These are phyloP conservation scores for Suhomyces kunorum DNA, from an alignment of 1,139 yeast species.

Conservation along the genomic window DNA sequence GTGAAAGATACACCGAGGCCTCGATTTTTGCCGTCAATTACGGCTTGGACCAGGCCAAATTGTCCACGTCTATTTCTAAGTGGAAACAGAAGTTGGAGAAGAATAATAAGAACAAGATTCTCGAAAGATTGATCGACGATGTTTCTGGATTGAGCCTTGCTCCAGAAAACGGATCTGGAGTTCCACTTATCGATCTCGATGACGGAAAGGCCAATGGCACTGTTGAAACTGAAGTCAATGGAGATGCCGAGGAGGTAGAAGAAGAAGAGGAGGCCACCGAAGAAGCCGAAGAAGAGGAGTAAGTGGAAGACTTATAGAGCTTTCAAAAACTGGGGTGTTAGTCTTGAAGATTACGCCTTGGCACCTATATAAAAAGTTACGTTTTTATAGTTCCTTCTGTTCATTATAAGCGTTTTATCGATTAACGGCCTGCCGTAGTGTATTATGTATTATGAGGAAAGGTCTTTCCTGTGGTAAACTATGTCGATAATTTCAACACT, in stretches of 20 bases:
- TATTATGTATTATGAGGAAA: no score
- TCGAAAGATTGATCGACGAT: slow-evolving; percentile 57
- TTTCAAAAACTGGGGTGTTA: slow-evolving; percentile 2
- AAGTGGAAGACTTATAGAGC: slow-evolving; percentile 4
- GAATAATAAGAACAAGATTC: slow-evolving; percentile 57
- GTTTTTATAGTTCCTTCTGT: slow-evolving; percentile 12
- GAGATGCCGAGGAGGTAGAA: slow-evolving; percentile 17
- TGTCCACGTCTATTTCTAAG: slow-evolving; percentile 49
- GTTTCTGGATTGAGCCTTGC: slow-evolving; percentile 27
- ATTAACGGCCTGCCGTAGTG: slow-evolving; percentile 1
- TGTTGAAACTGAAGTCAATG: slow-evolving; percentile 23
- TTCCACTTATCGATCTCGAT: slow-evolving; percentile 34
- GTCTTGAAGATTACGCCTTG: slow-evolving; percentile 9
- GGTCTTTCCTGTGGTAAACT: no score
- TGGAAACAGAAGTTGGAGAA: slow-evolving; percentile 66
- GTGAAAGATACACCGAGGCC: slow-evolving; percentile 82
- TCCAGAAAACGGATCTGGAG: slow-evolving; percentile 16
- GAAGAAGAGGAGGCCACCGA: slow-evolving; percentile 15
- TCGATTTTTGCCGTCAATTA: slow-evolving; percentile 78
- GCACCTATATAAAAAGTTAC: slow-evolving; percentile 8
- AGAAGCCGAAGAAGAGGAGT: slow-evolving; percentile 5
- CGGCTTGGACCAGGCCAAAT: slow-evolving; percentile 49
- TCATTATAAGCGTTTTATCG: slow-evolving; percentile 9
- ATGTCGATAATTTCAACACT: background rate
- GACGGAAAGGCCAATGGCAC: slow-evolving; percentile 13